Percentiles rank a stretch among this genome's conserved stretches.
Evolutionary conservation across 169 alveolate species (phyloP).

Genomic region (Plasmodium reichenowi): DNA sequence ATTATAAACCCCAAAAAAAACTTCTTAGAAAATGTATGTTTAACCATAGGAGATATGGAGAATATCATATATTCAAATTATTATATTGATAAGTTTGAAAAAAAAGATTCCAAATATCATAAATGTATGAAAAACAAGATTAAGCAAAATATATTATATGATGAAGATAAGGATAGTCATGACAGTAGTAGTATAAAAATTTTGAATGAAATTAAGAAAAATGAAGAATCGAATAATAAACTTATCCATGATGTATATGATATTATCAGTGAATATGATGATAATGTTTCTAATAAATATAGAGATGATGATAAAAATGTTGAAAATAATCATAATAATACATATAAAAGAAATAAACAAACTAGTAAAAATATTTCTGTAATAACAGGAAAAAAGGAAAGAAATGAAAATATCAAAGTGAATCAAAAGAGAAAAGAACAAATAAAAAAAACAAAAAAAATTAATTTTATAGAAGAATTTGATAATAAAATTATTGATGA

Average conservation of each 20-base stretch:
- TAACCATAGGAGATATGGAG: slow-evolving; percentile 25
- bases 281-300: not conserved
- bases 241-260: slow-evolving; percentile 65
- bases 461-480: slow-evolving; percentile 22
- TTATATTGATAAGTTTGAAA: slow-evolving; percentile 3
- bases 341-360: slow-evolving; percentile 18
- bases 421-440: slow-evolving; percentile 27
- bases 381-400: slow-evolving; percentile 24
- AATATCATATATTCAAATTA: slow-evolving; percentile 17
- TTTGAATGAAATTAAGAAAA: slow-evolving; percentile 58
- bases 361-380: slow-evolving; percentile 37
- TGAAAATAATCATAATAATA: not conserved
- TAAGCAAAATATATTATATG: slow-evolving; percentile 15
- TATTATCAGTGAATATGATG: slow-evolving; percentile 57
- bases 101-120: not conserved
- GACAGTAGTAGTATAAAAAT: slow-evolving; percentile 70
- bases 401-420: slow-evolving; percentile 10
- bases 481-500: slow-evolving; percentile 42
- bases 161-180: slow-evolving; percentile 8
- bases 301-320: slow-evolving; percentile 27
- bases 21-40: slow-evolving; percentile 6
- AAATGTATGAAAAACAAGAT: slow-evolving; percentile 8
- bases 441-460: not conserved
- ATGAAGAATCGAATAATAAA: slow-evolving; percentile 56
- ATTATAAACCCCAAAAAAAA: too few species aligned